These are phyloP conservation scores for Lentinula boryana DNA, from an alignment of 768 basidiomycete species.

Conservation along the genomic window DNA sequence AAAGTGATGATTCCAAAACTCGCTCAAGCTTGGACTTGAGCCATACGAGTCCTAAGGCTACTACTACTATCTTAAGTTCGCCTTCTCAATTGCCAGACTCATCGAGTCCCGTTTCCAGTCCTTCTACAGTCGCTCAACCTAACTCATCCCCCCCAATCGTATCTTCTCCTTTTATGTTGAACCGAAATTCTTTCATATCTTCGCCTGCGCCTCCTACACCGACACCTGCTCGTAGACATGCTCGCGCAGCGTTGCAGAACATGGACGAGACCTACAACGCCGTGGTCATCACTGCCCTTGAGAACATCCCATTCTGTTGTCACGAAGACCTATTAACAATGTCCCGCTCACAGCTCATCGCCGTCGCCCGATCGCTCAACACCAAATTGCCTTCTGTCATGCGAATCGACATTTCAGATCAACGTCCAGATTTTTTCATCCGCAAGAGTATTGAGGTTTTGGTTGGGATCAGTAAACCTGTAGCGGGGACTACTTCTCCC, in stretches of 20 bases:
- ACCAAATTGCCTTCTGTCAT: constrained; percentile 44
- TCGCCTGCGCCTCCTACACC: neutral
- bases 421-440: constrained; percentile 34
- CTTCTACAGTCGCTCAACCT: neutral
- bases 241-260: constrained; percentile 52
- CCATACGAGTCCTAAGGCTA: neutral
- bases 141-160: neutral
- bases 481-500: neutral
- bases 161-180: neutral
- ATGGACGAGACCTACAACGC: constrained; percentile 47
- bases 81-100: neutral
- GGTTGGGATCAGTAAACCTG: constrained; percentile 43
- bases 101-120: neutral
- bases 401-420: constrained; percentile 39
- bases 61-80: neutral
- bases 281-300: constrained; percentile 58
- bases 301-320: constrained; percentile 60
- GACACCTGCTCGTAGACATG: neutral
- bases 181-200: neutral
- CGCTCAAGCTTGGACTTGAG: neutral
- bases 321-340: constrained; percentile 69
- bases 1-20: neutral
- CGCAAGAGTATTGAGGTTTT: constrained; percentile 51
- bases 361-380: constrained; percentile 52
- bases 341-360: constrained; percentile 46